Conservation (phyloP, 352 stramenopile genomes). For the Phytophthora fragariae region DNA sequence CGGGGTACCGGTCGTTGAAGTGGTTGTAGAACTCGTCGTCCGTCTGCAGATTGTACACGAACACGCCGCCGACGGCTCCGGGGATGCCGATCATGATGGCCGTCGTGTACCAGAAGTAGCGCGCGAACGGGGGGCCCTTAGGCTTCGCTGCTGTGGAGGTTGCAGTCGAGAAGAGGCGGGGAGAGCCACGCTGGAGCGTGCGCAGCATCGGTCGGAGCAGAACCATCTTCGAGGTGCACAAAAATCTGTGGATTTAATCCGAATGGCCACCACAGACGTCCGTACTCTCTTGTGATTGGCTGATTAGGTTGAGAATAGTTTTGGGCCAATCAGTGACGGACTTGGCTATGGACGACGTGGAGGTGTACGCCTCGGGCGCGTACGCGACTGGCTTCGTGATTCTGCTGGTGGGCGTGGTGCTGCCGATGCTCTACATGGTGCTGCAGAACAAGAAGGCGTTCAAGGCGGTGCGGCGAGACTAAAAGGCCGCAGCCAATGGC, state of each 20-base stretch:
- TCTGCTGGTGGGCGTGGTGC: slow-evolving; percentile 69
- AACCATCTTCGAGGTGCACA: slow-evolving; percentile 3
- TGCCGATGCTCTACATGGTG: slow-evolving; percentile 88
- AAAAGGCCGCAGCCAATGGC: not conserved
- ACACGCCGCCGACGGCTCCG: slow-evolving; percentile 59
- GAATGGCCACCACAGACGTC: slow-evolving; percentile 5
- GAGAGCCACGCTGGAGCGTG: slow-evolving; percentile 18
- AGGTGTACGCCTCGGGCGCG: slow-evolving; percentile 70
- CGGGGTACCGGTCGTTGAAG: slow-evolving; percentile 85
- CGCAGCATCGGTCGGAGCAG: slow-evolving; percentile 27
- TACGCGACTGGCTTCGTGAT: slow-evolving; percentile 77
- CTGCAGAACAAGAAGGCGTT: slow-evolving; percentile 91
- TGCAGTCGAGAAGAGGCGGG: slow-evolving; percentile 18
- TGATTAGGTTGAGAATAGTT: not conserved
- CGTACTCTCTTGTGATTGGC: slow-evolving; percentile 10
- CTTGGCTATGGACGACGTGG: slow-evolving; percentile 22
- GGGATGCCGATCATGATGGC: slow-evolving; percentile 85
- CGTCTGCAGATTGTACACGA: slow-evolving; percentile 86
- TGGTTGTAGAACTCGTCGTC: slow-evolving; percentile 88
- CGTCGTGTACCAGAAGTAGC: slow-evolving; percentile 80
- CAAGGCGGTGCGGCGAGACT: slow-evolving; percentile 81
- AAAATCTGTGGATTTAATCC: not conserved
- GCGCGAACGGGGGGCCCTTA: slow-evolving; percentile 62
- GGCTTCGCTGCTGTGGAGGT: not conserved
- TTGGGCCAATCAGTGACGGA: slow-evolving; percentile 9